A percentile compares a stretch with the other conserved stretches of the same genome.
These are phyloP conservation scores for Lentinula novae-zelandiae DNA, from an alignment of 1,284 basidiomycete species.

Conservation along the genomic window DNA sequence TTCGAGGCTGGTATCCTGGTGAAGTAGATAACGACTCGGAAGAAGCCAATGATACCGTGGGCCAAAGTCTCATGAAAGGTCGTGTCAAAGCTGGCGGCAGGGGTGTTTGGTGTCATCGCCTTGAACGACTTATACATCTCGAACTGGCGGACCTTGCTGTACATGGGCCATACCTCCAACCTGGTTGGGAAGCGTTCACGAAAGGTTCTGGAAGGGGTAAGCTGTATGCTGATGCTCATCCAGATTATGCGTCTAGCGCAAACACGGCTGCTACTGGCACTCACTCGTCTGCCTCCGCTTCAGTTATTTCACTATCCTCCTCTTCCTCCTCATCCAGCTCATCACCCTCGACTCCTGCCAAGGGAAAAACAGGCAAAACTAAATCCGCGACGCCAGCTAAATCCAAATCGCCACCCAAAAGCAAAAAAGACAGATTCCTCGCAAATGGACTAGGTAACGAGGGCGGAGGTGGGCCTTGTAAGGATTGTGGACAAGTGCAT, in stretches of 20 bases:
- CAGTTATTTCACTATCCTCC: not conserved
- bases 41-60: slow-evolving; percentile 10
- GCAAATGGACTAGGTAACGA: slow-evolving; percentile 17
- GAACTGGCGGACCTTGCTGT: slow-evolving; percentile 67
- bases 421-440: slow-evolving; percentile 14
- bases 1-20: slow-evolving; percentile 24
- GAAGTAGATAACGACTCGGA: slow-evolving; percentile 16
- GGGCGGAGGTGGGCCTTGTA: slow-evolving; percentile 13
- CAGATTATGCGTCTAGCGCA: not conserved
- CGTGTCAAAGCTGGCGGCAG: slow-evolving; percentile 18
- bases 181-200: slow-evolving; percentile 32
- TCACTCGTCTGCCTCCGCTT: not conserved
- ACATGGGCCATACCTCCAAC: slow-evolving; percentile 55
- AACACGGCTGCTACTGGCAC: not conserved
- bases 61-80: slow-evolving; percentile 22
- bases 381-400: not conserved
- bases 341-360: not conserved
- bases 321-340: not conserved
- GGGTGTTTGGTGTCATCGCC: slow-evolving; percentile 38
- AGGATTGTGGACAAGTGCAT: slow-evolving; percentile 44
- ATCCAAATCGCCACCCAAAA: slow-evolving; percentile 4
- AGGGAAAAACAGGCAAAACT: not conserved
- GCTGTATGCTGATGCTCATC: not conserved
- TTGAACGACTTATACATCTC: slow-evolving; percentile 69
- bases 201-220: slow-evolving; percentile 17